phyloP scores from a whole-genome alignment of 352 stramenopile species.

The Aphanomyces astaci region DNA sequence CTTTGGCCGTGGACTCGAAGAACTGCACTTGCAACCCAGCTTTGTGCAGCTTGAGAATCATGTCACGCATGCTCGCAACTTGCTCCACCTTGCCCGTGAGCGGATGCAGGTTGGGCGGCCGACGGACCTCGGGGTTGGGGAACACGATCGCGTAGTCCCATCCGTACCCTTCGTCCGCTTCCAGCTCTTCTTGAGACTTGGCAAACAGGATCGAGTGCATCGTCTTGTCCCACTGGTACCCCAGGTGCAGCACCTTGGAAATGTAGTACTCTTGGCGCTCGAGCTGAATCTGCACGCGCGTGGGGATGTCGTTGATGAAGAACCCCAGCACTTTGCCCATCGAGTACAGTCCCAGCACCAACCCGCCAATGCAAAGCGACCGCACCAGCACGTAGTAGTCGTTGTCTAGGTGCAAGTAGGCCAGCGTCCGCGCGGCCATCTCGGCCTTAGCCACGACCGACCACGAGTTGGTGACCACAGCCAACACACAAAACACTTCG shows the following conservation, averaged over 20 bases:
- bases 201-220: constrained; percentile 12
- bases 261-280: constrained; percentile 81
- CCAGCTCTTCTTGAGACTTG: constrained; percentile 19
- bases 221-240: constrained; percentile 21
- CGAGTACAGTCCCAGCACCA: constrained; percentile 41
- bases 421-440: constrained; percentile 1
- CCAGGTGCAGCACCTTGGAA: constrained; percentile 69
- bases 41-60: constrained; percentile 63
- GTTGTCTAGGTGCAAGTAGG: constrained; percentile 41
- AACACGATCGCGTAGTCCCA: constrained; percentile 86
- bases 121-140: constrained; percentile 35
- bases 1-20: constrained; percentile 56
- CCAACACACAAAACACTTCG: constrained; percentile 81
- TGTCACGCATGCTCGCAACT: constrained; percentile 54
- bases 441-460: constrained; percentile 90
- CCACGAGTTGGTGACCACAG: constrained; percentile 88
- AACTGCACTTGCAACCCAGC: constrained; percentile 63
- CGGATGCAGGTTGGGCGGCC: constrained; percentile 25
- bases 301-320: constrained; percentile 65
- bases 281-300: constrained; percentile 65
- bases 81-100: constrained; percentile 56
- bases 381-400: constrained; percentile 41
- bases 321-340: constrained; percentile 77
- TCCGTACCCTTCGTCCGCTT: constrained; percentile 23
- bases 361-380: constrained; percentile 71